A percentile compares a stretch with the other conserved stretches of the same genome.
Conservation (phyloP, 2,329 filamentous ascomycete species). For the Nothomitra cinnamomea region DNA sequence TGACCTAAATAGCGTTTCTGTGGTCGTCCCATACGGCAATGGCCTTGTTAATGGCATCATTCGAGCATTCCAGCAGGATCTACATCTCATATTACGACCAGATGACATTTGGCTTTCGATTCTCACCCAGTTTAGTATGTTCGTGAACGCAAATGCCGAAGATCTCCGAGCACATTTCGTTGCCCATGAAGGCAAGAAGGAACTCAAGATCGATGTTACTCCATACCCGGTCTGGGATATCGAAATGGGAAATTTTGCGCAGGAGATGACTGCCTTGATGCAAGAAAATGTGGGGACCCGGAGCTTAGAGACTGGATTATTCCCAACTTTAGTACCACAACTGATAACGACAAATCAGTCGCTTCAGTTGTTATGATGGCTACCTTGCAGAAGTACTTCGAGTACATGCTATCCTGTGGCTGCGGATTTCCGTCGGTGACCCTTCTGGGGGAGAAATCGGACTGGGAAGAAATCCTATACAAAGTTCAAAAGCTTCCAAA, state of each 20-base stretch:
- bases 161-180: constrained; percentile 28
- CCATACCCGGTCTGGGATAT: too few relatives aligned
- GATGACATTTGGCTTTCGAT: constrained; percentile 38
- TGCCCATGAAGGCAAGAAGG: constrained; percentile 15
- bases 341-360: constrained; percentile 22
- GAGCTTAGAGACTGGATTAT: constrained; percentile 25
- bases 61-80: constrained; percentile 31
- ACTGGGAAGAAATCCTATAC: constrained; percentile 20
- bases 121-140: constrained; percentile 29
- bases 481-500: constrained; percentile 6
- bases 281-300: neutral
- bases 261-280: neutral
- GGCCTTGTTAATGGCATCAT: constrained; percentile 11
- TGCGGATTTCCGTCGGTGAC: constrained; percentile 29
- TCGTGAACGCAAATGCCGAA: constrained; percentile 30
- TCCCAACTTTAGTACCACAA: constrained; percentile 28
- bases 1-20: neutral
- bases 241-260: neutral
- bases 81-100: constrained; percentile 30
- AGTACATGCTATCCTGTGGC: constrained; percentile 22
- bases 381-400: constrained; percentile 21
- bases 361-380: constrained; percentile 30
- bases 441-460: constrained; percentile 22
- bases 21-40: constrained; percentile 8
- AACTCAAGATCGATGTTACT: neutral